Evolutionary conservation across 2,329 filamentous ascomycete genomes (phyloP).

Genomic region (Chrysosporium keratinophilum): DNA sequence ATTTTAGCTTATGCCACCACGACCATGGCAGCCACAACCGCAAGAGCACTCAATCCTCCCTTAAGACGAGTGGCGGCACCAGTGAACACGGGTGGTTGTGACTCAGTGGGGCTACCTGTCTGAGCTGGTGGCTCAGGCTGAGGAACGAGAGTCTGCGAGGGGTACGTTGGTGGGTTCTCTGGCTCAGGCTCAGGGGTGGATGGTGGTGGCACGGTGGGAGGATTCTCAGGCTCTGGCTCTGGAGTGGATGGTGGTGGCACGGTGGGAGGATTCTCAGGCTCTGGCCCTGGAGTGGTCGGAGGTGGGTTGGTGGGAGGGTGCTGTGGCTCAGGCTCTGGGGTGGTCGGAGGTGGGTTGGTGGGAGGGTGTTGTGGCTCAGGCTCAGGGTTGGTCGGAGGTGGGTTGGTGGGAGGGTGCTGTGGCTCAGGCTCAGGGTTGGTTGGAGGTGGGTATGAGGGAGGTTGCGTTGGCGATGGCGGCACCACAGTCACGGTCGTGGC

Average conservation of each 20-base stretch:
- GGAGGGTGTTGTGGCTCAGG: background rate
- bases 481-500: conserved; percentile 14
- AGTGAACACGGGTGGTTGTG: conserved; percentile 11
- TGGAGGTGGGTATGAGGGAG: background rate
- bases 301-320: background rate
- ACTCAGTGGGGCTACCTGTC: conserved; percentile 5
- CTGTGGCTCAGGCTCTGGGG: background rate
- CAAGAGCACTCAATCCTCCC: conserved; percentile 9
- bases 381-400: background rate
- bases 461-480: conserved; percentile 7
- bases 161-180: conserved; percentile 21
- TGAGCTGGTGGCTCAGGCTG: conserved; percentile 11
- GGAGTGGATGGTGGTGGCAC: conserved; percentile 4
- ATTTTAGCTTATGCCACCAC: conserved; percentile 11
- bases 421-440: background rate
- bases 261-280: conserved; percentile 4
- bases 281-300: too few relatives aligned
- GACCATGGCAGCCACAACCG: conserved; percentile 13
- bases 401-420: background rate
- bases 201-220: background rate
- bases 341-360: background rate
- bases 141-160: conserved; percentile 17
- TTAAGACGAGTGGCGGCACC: conserved; percentile 12
- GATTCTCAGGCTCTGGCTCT: background rate
- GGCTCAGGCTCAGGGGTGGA: conserved; percentile 8